Evolutionary conservation across 805 yeast species (phyloP).

Genomic region (Candida morakotiae): DNA sequence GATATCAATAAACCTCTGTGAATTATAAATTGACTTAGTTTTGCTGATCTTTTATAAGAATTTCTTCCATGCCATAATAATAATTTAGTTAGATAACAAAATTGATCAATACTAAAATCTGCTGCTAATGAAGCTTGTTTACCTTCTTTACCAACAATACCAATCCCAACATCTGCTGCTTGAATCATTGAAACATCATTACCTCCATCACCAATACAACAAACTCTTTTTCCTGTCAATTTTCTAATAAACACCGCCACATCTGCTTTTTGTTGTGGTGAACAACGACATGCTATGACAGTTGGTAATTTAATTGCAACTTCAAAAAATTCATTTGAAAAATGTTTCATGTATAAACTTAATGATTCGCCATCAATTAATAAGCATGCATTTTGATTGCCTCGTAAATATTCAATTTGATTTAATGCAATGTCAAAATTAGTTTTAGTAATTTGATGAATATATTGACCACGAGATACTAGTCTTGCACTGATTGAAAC

Average conservation of each 20-base stretch:
- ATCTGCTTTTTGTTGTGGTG: slow-evolving; percentile 98
- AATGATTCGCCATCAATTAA: slow-evolving; percentile 93
- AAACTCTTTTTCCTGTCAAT: slow-evolving; percentile 82
- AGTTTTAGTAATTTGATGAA: slow-evolving; percentile 74
- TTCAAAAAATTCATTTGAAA: slow-evolving; percentile 68
- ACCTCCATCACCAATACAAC: slow-evolving; percentile 99
- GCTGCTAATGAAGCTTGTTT: slow-evolving; percentile 96
- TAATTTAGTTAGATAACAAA: slow-evolving; percentile 80
- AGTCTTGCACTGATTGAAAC: slow-evolving; percentile 94
- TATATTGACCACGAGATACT: slow-evolving; percentile 89
- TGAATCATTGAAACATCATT: slow-evolving; percentile 99
- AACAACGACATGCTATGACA: slow-evolving; percentile 97
- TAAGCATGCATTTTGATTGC: slow-evolving; percentile 64
- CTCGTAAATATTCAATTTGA: slow-evolving; percentile 66
- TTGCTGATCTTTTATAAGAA: slow-evolving; percentile 93
- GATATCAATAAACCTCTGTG: slow-evolving; percentile 94
- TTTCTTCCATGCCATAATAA: slow-evolving; percentile 98
- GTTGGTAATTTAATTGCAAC: slow-evolving; percentile 79
- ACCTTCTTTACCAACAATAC: slow-evolving; percentile 98
- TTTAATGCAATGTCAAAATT: slow-evolving; percentile 66
- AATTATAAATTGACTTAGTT: slow-evolving; percentile 90
- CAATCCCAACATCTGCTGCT: slow-evolving; percentile 98
- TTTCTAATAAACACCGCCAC: slow-evolving; percentile 77
- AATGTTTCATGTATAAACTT: slow-evolving; percentile 59
- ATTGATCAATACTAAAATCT: slow-evolving; percentile 90